Conservation (phyloP, 768 basidiomycete species). For the Boletus rubescentipes region DNA sequence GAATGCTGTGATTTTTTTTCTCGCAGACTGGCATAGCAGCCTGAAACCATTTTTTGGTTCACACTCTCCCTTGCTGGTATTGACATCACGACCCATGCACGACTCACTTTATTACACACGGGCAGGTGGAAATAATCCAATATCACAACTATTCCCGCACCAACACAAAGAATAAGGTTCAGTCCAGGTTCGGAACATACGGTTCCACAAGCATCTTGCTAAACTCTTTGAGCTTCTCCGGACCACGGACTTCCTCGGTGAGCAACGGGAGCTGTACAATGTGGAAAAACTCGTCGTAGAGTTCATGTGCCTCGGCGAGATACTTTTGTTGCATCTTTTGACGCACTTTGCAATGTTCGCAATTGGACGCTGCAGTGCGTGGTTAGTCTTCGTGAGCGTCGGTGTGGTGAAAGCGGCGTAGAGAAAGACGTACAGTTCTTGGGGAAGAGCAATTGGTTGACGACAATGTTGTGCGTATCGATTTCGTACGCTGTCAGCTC, state of each 20-base stretch:
- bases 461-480: slow-evolving; percentile 98
- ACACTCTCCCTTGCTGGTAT: too few species aligned
- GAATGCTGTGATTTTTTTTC: too few species aligned
- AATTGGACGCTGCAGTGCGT: slow-evolving; percentile 68
- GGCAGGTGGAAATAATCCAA: slow-evolving; percentile 6
- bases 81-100: background rate
- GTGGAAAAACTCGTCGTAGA: slow-evolving; percentile 98
- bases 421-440: slow-evolving; percentile 66
- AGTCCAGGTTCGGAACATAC: slow-evolving; percentile 50
- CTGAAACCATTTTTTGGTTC: too few species aligned
- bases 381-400: background rate
- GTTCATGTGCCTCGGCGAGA: slow-evolving; percentile 91
- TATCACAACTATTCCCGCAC: slow-evolving; percentile 5
- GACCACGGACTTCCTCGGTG: slow-evolving; percentile 95
- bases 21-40: too few species aligned
- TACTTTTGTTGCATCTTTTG: slow-evolving; percentile 99
- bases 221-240: slow-evolving; percentile 89
- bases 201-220: slow-evolving; percentile 89
- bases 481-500: slow-evolving; percentile 93
- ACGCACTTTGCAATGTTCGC: slow-evolving; percentile 92
- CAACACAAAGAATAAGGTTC: too few species aligned
- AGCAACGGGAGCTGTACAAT: slow-evolving; percentile 90
- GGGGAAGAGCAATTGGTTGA: slow-evolving; percentile 96
- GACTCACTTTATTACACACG: background rate
- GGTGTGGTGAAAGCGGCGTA: background rate